These are phyloP conservation scores for Nannochloris sp. DNA, from an alignment of 139 green algal genomes.

Conservation along the genomic window DNA sequence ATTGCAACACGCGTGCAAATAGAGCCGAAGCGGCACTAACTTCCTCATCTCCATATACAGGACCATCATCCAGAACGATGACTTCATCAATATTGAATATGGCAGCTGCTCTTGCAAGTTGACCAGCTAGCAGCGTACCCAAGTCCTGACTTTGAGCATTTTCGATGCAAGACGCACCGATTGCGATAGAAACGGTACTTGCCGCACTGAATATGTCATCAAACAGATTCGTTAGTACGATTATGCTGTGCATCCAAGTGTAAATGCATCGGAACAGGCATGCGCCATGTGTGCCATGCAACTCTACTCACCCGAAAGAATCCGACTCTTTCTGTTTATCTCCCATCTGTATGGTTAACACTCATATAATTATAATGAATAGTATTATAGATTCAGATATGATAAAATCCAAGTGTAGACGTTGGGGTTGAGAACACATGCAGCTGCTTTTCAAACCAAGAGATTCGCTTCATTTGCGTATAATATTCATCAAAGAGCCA, in stretches of 20 bases:
- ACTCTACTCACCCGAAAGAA: too few relatives aligned
- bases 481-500: too few relatives aligned
- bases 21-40: slow-evolving; percentile 48
- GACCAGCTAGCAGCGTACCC: slow-evolving; percentile 53
- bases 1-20: slow-evolving; percentile 70
- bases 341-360: too few relatives aligned
- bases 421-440: too few relatives aligned
- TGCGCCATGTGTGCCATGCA: too few relatives aligned
- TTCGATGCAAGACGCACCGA: slow-evolving; percentile 66
- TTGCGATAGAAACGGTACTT: slow-evolving; percentile 59
- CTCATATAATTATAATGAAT: too few relatives aligned
- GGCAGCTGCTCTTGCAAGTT: slow-evolving; percentile 60
- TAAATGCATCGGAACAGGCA: not conserved
- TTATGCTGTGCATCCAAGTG: not conserved
- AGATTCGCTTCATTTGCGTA: too few relatives aligned
- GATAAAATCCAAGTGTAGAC: too few relatives aligned
- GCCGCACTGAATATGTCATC: not conserved
- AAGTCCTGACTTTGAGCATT: slow-evolving; percentile 60
- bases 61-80: slow-evolving; percentile 60
- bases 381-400: too few relatives aligned
- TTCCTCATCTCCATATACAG: not conserved
- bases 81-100: slow-evolving; percentile 77
- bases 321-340: too few relatives aligned
- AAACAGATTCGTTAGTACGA: not conserved
- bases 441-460: too few relatives aligned